Conservation (phyloP, 305 asterid species). For the Salvia sclarea region DNA sequence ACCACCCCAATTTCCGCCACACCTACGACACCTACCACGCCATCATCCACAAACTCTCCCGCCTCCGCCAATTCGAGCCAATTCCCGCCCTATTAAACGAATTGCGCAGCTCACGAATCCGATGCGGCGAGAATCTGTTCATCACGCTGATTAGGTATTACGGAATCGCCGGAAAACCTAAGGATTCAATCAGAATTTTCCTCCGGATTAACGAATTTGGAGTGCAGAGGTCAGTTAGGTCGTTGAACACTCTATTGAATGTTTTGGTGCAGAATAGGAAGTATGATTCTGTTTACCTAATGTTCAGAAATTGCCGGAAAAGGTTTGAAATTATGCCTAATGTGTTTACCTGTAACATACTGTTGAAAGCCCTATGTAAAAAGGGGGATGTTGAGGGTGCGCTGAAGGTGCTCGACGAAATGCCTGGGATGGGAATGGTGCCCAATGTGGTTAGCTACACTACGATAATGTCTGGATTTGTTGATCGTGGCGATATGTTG, state of each 20-base stretch:
- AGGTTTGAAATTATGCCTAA: constrained; percentile 68
- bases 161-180: constrained; percentile 76
- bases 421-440: constrained; percentile 80
- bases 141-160: constrained; percentile 65
- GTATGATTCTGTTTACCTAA: constrained; percentile 66
- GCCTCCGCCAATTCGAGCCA: constrained; percentile 61
- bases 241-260: constrained; percentile 72
- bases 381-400: constrained; percentile 66
- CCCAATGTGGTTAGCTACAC: constrained; percentile 92
- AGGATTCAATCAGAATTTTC: constrained; percentile 61
- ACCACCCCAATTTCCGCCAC: constrained; percentile 64
- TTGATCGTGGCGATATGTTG: constrained; percentile 58
- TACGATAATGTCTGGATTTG: constrained; percentile 70
- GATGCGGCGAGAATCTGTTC: constrained; percentile 68
- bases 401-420: constrained; percentile 70
- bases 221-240: constrained; percentile 64
- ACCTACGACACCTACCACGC: constrained; percentile 67
- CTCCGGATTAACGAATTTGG: constrained; percentile 61
- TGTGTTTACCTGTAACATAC: constrained; percentile 76
- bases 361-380: constrained; percentile 79
- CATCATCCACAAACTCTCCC: constrained; percentile 74
- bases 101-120: constrained; percentile 44
- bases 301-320: constrained; percentile 67
- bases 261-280: constrained; percentile 77
- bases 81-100: constrained; percentile 53